Base-by-base conservation (phyloP, 2,329 filamentous ascomycete species). In the Ophiostoma himal-ulmi region DNA sequence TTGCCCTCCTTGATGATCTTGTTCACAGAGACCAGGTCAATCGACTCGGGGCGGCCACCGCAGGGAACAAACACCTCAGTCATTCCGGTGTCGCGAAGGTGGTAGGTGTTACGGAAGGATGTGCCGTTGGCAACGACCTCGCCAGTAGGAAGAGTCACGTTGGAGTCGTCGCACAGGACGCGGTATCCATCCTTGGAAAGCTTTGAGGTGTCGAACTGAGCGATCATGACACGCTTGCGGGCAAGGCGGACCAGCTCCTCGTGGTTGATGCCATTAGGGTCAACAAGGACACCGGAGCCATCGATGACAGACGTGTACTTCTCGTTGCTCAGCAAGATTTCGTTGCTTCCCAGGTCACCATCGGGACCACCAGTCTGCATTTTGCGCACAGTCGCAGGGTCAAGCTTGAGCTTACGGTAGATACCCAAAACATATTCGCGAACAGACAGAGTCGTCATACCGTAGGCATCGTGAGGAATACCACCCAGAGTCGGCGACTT, bases 311-410 rank as follows among this genome's bases (percentile, higher is more conserved):
- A 88, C 3, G 90, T 93, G 82, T 98, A 98, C 80, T 93, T 97
- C 83, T 99, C 95, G 76, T 96, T 94, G 78, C 93, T 91, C 72
- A 97, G 89, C 69, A 98, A 86, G 75, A 99, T 99, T 81, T 99
- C 95, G 80, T 99, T 99, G 77, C 94, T 97, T 74, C 95, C 95
- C 72, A 99, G 85, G 80, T 99, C 95, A 74, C 95, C 95, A 75
- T 99, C 95, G 1, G 95, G 95, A 3, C 95, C 95, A 80, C 95
- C 95, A 65, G 95, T 99, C 83, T 99, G 95, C 85, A 99, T 89
- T 84, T 99, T 99, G 78, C 88, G 87, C 75, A 98, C 91, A 71
- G 87, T 89, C 69, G 89, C 88, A 22, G 94, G 91, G 77, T 98
- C 93, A 67, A 99, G 88, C 74, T 94, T 88, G 73, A 97, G 85